Evolutionary conservation across 106 monocot species (phyloP).

Genomic region (Alisma plantagoaquatica): DNA sequence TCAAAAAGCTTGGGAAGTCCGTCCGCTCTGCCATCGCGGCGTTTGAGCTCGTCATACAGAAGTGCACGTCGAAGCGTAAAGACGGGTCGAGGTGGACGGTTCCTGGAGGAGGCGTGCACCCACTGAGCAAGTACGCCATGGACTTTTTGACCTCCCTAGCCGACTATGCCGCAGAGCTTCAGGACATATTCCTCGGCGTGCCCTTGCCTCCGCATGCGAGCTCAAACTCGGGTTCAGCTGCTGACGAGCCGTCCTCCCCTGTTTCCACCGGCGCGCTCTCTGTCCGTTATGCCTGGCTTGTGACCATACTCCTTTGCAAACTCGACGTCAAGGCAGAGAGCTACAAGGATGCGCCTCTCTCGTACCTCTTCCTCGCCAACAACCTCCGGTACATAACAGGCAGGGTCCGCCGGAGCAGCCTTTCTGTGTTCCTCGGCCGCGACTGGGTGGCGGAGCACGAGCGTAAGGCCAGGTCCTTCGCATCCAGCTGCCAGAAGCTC

Average conservation of each 20-base stretch:
- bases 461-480: slow-evolving; percentile 15
- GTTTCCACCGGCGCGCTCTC: too few species aligned
- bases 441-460: slow-evolving; percentile 20
- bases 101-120: slow-evolving; percentile 31
- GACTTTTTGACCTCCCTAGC: slow-evolving; percentile 49
- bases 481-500: slow-evolving; percentile 11
- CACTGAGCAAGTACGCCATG: slow-evolving; percentile 43
- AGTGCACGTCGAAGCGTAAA: background rate
- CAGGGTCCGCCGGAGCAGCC: slow-evolving; percentile 24
- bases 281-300: slow-evolving; percentile 26
- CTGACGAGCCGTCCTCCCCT: too few species aligned
- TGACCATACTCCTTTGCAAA: slow-evolving; percentile 41
- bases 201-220: slow-evolving; percentile 7
- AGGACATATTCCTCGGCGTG: slow-evolving; percentile 28
- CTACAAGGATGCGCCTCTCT: slow-evolving; percentile 21
- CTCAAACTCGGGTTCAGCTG: too few species aligned
- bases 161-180: slow-evolving; percentile 29
- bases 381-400: slow-evolving; percentile 39
- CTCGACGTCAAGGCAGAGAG: slow-evolving; percentile 32
- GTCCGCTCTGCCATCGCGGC: background rate
- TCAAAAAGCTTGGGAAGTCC: background rate
- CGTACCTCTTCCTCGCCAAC: slow-evolving; percentile 52
- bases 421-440: slow-evolving; percentile 16
- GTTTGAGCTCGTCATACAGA: too few species aligned
- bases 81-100: slow-evolving; percentile 1